Conservation (phyloP, 441 rosid species). For the Adansonia grandidieri region DNA sequence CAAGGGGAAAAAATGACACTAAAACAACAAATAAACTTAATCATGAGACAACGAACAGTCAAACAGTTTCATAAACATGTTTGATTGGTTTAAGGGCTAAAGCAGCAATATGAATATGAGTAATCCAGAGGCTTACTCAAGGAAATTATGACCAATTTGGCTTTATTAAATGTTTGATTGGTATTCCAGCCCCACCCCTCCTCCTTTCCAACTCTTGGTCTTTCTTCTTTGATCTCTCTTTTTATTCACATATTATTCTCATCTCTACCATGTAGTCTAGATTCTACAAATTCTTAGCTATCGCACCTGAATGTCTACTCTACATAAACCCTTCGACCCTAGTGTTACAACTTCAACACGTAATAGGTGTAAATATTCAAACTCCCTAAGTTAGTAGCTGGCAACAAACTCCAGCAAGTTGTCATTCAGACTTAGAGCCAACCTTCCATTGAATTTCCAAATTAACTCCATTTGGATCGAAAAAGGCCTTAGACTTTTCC, state of each 20-base stretch:
- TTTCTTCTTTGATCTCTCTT: background rate
- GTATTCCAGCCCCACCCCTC: background rate
- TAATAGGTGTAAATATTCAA: background rate
- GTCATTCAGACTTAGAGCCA: background rate
- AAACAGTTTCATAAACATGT: background rate
- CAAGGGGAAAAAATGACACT: background rate
- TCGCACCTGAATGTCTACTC: background rate
- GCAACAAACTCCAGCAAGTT: background rate
- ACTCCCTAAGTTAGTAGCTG: background rate
- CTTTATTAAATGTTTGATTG: background rate
- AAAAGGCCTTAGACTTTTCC: background rate
- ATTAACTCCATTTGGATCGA: background rate
- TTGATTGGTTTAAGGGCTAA: background rate
- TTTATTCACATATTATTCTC: background rate
- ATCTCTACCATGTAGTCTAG: background rate
- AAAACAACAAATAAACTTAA: background rate
- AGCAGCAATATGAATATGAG: background rate
- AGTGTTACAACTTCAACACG: background rate
- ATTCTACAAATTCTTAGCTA: background rate
- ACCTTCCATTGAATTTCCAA: background rate
- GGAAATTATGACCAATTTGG: background rate
- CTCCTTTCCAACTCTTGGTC: background rate
- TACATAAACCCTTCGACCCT: background rate
- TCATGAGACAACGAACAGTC: background rate
- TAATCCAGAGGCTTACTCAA: background rate